Conservation (phyloP, 352 stramenopile genomes). For the Phytophthora pini region DNA sequence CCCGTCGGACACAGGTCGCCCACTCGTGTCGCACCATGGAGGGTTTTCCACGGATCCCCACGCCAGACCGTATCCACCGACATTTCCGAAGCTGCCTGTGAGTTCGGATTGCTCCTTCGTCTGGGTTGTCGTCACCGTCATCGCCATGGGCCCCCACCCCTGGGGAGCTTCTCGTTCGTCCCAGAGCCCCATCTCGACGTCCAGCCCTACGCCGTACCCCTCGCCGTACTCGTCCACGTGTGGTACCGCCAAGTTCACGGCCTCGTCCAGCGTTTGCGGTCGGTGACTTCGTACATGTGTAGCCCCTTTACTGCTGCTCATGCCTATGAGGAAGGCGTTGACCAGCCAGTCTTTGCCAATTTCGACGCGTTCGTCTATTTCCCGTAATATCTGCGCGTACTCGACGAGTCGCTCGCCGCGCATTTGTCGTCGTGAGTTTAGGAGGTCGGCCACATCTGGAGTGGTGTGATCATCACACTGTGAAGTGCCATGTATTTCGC, state of each 20-base stretch:
- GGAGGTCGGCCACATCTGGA: constrained; percentile 1
- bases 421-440: constrained; percentile 4
- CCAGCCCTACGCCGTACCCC: not conserved
- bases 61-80: not conserved
- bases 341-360: constrained; percentile 14
- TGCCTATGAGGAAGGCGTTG: constrained; percentile 7
- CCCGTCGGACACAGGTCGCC: not conserved
- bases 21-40: not conserved
- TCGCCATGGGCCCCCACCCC: not conserved
- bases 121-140: no score
- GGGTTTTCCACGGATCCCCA: not conserved
- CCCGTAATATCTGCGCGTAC: not conserved
- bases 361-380: not conserved
- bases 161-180: not conserved
- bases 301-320: constrained; percentile 1
- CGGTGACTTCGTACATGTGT: constrained; percentile 7
- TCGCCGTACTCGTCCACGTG: constrained; percentile 14
- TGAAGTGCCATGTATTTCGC: constrained; percentile 1
- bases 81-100: not conserved
- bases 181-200: not conserved
- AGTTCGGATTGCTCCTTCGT: not conserved
- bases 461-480: not conserved
- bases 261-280: constrained; percentile 1
- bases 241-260: not conserved
- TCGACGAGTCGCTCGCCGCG: constrained; percentile 6